Conservation (phyloP, 1,284 basidiomycete species). For the Ganoderma multipileum region DNA sequence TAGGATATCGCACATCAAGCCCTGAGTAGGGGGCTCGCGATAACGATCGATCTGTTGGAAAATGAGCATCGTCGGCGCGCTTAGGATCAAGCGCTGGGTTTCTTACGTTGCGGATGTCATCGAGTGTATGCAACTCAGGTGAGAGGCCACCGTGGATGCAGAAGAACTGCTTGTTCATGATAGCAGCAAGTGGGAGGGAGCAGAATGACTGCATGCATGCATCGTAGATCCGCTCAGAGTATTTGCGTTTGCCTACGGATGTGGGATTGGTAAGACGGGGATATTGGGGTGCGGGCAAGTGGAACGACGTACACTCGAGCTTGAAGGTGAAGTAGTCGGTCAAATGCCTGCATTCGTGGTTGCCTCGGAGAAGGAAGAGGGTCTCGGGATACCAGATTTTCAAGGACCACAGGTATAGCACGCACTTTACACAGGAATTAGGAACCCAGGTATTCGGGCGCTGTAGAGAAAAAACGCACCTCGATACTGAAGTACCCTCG, state of each 20-base stretch:
- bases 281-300: background rate
- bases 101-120: conserved; percentile 82
- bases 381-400: conserved; percentile 96
- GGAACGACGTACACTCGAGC: conserved; percentile 78
- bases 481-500: conserved; percentile 94
- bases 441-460: conserved; percentile 7
- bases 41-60: conserved; percentile 84
- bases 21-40: conserved; percentile 93
- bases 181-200: conserved; percentile 87
- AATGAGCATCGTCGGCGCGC: conserved; percentile 2
- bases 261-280: conserved; percentile 1
- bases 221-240: conserved; percentile 90
- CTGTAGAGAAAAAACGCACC: conserved; percentile 48
- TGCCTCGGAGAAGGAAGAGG: conserved; percentile 91
- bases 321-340: conserved; percentile 99
- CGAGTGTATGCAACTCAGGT: conserved; percentile 90
- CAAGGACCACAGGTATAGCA: conserved; percentile 89
- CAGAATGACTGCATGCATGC: conserved; percentile 96
- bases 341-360: conserved; percentile 97
- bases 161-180: conserved; percentile 98
- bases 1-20: conserved; percentile 94
- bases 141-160: conserved; percentile 95
- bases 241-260: conserved; percentile 88
- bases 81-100: background rate
- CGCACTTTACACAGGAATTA: conserved; percentile 65